phyloP scores from a whole-genome alignment of 2,329 filamentous ascomycete species.

The Knoxdaviesia proteae region DNA sequence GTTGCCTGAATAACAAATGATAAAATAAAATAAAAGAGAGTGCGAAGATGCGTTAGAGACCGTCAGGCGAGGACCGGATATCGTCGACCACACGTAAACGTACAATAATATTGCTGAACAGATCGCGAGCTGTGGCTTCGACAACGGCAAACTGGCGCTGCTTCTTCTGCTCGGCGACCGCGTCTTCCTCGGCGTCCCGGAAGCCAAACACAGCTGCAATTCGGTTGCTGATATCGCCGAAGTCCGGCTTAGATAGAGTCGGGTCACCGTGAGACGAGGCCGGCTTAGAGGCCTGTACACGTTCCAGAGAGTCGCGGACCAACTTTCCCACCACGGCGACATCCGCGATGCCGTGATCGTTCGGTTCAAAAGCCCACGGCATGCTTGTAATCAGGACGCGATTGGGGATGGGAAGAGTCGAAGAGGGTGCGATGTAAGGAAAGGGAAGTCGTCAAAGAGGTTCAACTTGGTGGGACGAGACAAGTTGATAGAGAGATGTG shows the following conservation, averaged over 20 bases:
- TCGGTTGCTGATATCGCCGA: constrained; percentile 25
- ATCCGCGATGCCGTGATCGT: constrained; percentile 26
- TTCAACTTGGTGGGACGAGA: no score
- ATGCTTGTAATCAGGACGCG: not conserved
- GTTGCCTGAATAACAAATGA: constrained; percentile 31
- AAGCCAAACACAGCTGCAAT: constrained; percentile 21
- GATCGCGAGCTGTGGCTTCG: constrained; percentile 63
- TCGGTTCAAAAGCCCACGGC: not conserved
- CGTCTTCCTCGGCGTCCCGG: constrained; percentile 10
- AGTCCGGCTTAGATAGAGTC: constrained; percentile 49
- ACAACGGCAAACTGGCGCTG: constrained; percentile 45
- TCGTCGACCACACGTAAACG: constrained; percentile 12
- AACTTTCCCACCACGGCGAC: constrained; percentile 32
- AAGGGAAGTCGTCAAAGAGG: no score
- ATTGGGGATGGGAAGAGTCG: no score
- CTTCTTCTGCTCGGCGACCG: constrained; percentile 13
- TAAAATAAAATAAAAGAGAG: constrained; percentile 12
- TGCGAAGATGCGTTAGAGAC: constrained; percentile 6
- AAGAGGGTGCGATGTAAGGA: no score
- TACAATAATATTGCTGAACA: constrained; percentile 65
- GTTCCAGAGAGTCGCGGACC: constrained; percentile 34
- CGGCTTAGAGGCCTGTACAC: constrained; percentile 37
- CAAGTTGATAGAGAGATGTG: no score
- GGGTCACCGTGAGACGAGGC: constrained; percentile 43
- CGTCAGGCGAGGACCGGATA: not conserved